Conservation (phyloP, 2,329 filamentous ascomycete genomes). For the Aspergillus ochraceoroseus region DNA sequence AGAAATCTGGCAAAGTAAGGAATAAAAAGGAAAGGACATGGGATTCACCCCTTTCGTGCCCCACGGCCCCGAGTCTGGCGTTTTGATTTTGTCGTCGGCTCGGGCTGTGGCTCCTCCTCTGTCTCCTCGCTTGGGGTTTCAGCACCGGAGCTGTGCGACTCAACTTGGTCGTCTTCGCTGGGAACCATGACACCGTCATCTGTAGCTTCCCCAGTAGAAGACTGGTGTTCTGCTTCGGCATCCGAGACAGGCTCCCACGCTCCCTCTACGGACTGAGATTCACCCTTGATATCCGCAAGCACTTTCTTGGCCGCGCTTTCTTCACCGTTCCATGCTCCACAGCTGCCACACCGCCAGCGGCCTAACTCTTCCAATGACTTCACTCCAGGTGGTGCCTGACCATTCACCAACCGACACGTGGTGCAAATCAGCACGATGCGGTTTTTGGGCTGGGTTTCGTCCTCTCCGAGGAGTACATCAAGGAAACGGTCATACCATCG, state of each 20-base stretch:
- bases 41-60: slow-evolving; percentile 22
- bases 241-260: slow-evolving; percentile 24
- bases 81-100: slow-evolving; percentile 24
- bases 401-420: slow-evolving; percentile 82
- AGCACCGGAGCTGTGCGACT: slow-evolving; percentile 21
- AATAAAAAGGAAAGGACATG: not conserved
- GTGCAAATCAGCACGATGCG: slow-evolving; percentile 80
- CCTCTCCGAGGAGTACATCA: slow-evolving; percentile 87
- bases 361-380: slow-evolving; percentile 73
- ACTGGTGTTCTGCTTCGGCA: slow-evolving; percentile 20
- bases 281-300: slow-evolving; percentile 56
- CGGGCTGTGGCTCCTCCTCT: slow-evolving; percentile 12
- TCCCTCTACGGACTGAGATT: slow-evolving; percentile 16
- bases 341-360: slow-evolving; percentile 83
- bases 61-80: slow-evolving; percentile 18
- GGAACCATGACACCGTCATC: slow-evolving; percentile 29
- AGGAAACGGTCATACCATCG: slow-evolving; percentile 95
- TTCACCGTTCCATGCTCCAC: slow-evolving; percentile 73
- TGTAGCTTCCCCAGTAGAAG: slow-evolving; percentile 21
- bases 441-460: slow-evolving; percentile 89
- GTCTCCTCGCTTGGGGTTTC: slow-evolving; percentile 17
- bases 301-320: slow-evolving; percentile 71
- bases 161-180: slow-evolving; percentile 26
- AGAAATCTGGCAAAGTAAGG: too few relatives aligned
- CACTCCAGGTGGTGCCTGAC: slow-evolving; percentile 85